phyloP scores from a whole-genome alignment of 2,329 filamentous ascomycete species.

The Neopestalotiopsis rosae region DNA sequence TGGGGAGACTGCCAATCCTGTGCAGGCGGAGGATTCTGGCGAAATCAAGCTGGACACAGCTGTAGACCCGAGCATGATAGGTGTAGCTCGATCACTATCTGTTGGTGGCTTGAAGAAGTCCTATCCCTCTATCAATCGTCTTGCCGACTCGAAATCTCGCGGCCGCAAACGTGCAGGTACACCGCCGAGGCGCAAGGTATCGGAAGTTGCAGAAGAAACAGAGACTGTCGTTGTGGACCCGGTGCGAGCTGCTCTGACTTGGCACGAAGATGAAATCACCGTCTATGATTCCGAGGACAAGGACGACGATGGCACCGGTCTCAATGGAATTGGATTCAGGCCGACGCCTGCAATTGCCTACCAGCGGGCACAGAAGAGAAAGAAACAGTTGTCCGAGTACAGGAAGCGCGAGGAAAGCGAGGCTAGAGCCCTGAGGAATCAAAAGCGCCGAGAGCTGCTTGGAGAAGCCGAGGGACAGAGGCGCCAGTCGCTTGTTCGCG shows the following conservation, averaged over 20 bases:
- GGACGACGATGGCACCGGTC: conserved; percentile 70
- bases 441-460: conserved; percentile 49
- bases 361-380: conserved; percentile 60
- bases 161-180: conserved; percentile 33
- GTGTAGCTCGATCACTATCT: conserved; percentile 21
- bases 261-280: conserved; percentile 73
- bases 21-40: conserved; percentile 24
- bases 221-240: conserved; percentile 53
- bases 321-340: conserved; percentile 72
- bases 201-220: conserved; percentile 34
- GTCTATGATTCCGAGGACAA: conserved; percentile 68
- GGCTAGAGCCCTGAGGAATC: conserved; percentile 60
- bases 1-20: conserved; percentile 20
- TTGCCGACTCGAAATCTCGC: conserved; percentile 45
- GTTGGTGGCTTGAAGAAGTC: conserved; percentile 36
- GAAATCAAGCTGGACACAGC: conserved; percentile 25
- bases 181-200: conserved; percentile 32
- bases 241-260: conserved; percentile 64
- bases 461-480: conserved; percentile 31
- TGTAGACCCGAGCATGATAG: conserved; percentile 30
- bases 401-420: conserved; percentile 65
- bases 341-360: conserved; percentile 67
- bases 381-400: conserved; percentile 68
- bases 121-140: conserved; percentile 45
- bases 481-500: conserved; percentile 34